Evolutionary conservation across 306 rosid species (phyloP), one percentile per base, ranked within the genome.

Genomic region (Quercus bicolor): DNA sequence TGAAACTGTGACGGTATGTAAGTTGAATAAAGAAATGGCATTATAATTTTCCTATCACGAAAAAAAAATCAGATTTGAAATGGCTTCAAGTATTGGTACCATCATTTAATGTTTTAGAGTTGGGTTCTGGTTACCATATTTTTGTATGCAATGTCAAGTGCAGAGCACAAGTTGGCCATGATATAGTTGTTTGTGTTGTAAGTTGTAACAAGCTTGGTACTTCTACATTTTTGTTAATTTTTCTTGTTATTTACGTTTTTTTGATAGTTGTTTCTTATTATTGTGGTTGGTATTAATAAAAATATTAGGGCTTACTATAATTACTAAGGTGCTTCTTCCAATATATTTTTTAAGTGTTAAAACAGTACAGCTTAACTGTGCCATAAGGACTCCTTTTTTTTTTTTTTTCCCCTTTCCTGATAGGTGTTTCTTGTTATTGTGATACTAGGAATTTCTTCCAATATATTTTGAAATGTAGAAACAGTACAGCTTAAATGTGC

Each of bases 1-100:
- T 70, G 99, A 96, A 88, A 96, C 99, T 54, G 99, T 91, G 56
- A 91, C 99, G 76, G 99, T 96, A 91, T 66, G 98, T 83, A 72
- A 56, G 29, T 31, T 5, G 5, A 43, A 68, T 66, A 73, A 75
- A 51, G 61, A 31, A 61, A 19, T 73, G 40, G 59, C 13, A 34
- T 75, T 56, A 69, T 72, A 37, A 80, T 54, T 72, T 12, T 18
- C 20, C 70, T 29, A 64, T 16, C 40, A 15, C 1, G 5, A 64
- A 64, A 34, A 34, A 24, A 16, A 69, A 24, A n/a, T 13, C 31
- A 19, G 23, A 64, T 56, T 11, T 57, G 34, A 53, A 70, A 13
- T 70, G 48, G 51, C 71, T 31, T 66, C 69, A 66, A 66, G 71
- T 40, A 5, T 34, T 33, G 9, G 37, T 24, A 15, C 21, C 56